phyloP scores from a whole-genome alignment of 2,329 filamentous ascomycete species.

The Trichoderma asperellum region DNA sequence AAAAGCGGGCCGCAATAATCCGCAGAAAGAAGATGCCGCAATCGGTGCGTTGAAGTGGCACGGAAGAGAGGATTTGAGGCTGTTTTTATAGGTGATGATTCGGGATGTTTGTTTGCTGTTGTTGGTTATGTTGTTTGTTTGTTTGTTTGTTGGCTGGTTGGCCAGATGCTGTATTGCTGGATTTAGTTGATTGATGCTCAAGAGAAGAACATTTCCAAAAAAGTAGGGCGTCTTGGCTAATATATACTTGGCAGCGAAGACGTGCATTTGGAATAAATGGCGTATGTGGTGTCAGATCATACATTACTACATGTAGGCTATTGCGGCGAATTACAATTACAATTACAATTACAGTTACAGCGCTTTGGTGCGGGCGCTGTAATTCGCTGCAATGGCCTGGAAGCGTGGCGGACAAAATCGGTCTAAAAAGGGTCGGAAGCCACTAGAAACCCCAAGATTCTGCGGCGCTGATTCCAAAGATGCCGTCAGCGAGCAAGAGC shows the following conservation, averaged over 20 bases:
- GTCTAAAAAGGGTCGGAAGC: slow-evolving; percentile 6
- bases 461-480: slow-evolving; percentile 3
- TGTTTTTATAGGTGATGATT: not conserved
- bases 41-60: not conserved
- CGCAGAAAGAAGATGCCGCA: slow-evolving; percentile 16
- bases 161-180: no score
- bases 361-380: not conserved
- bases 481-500: not conserved
- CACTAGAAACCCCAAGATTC: slow-evolving; percentile 11
- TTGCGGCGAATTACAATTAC: not conserved
- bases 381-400: not conserved
- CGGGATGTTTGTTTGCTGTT: not conserved
- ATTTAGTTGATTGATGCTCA: not conserved
- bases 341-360: no score
- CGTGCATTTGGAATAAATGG: not conserved
- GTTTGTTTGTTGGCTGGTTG: no score
- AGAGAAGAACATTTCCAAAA: not conserved
- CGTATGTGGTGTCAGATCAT: not conserved
- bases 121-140: not conserved
- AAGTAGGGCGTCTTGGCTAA: no score
- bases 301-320: not conserved
- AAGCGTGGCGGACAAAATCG: not conserved
- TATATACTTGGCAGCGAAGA: not conserved
- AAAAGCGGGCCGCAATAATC: slow-evolving; percentile 22
- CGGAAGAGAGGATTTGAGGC: not conserved